phyloP scores from a whole-genome alignment of 805 yeast genomes.

The Wickerhamiella parazyma region DNA sequence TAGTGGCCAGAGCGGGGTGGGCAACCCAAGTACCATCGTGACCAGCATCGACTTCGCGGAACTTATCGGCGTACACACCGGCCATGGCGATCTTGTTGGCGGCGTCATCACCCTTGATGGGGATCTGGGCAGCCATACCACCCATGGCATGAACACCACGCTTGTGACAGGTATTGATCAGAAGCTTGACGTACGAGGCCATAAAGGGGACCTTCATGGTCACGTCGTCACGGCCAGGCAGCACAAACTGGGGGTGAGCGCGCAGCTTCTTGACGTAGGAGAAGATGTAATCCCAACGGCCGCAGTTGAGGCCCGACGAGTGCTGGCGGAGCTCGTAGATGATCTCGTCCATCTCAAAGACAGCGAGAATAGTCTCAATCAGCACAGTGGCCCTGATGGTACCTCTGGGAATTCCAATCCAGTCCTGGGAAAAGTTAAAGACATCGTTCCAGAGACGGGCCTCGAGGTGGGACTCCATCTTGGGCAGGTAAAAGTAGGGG shows the following conservation, averaged over 20 bases:
- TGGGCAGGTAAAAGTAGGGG: slow-evolving; percentile 61
- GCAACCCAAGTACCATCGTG: slow-evolving; percentile 74
- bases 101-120: slow-evolving; percentile 48
- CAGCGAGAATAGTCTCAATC: slow-evolving; percentile 61
- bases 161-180: slow-evolving; percentile 55
- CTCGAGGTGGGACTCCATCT: slow-evolving; percentile 65
- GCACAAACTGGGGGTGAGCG: slow-evolving; percentile 44
- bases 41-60: slow-evolving; percentile 52
- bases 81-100: slow-evolving; percentile 54
- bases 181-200: slow-evolving; percentile 49
- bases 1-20: slow-evolving; percentile 55
- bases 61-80: slow-evolving; percentile 53
- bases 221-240: slow-evolving; percentile 59
- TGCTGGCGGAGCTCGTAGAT: slow-evolving; percentile 60
- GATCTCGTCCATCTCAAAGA: slow-evolving; percentile 67
- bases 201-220: slow-evolving; percentile 59
- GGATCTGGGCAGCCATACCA: slow-evolving; percentile 70
- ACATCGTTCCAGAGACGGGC: slow-evolving; percentile 66
- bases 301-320: slow-evolving; percentile 61
- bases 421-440: slow-evolving; percentile 52
- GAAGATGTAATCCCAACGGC: slow-evolving; percentile 68
- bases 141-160: slow-evolving; percentile 69
- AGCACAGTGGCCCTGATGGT: slow-evolving; percentile 59
- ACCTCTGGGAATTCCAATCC: slow-evolving; percentile 49
- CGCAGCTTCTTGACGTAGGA: slow-evolving; percentile 53